Evolutionary conservation across 192 early-diverging fungal species (phyloP).

Genomic region (Coemansia sp.): DNA sequence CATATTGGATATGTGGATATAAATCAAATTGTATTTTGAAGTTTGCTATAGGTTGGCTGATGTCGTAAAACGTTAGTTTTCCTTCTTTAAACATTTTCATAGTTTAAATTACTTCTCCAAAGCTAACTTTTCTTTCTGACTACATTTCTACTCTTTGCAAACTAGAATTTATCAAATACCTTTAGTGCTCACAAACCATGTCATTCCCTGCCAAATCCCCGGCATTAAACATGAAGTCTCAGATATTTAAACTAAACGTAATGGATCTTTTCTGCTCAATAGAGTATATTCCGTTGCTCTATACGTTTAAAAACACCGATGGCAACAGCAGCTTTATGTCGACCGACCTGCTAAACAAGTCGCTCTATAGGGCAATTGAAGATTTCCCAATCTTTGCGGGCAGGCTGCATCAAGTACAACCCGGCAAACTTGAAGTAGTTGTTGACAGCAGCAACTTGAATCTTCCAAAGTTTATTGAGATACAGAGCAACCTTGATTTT

Average conservation of each 20-base stretch:
- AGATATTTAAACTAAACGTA: neutral
- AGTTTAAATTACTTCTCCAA: too few relatives aligned
- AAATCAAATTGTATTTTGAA: too few relatives aligned
- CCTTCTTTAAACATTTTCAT: too few relatives aligned
- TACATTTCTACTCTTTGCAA: too few relatives aligned
- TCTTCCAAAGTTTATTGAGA: neutral
- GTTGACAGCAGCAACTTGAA: constrained; percentile 10
- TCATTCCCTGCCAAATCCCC: too few relatives aligned
- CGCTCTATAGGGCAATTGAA: neutral
- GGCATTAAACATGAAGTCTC: constrained; percentile 1
- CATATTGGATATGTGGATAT: too few relatives aligned
- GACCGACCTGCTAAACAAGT: neutral
- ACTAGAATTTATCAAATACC: too few relatives aligned
- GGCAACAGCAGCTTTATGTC: constrained; percentile 7
- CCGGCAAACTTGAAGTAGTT: neutral
- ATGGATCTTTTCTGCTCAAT: neutral
- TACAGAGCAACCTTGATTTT: neutral
- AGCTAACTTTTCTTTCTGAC: too few relatives aligned
- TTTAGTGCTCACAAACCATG: too few relatives aligned
- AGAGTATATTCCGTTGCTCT: constrained; percentile 2
- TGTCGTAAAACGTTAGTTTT: too few relatives aligned
- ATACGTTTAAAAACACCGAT: constrained; percentile 2
- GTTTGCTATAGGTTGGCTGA: too few relatives aligned
- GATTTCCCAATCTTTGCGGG: constrained; percentile 11
- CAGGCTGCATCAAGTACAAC: neutral